Evolutionary conservation across 805 yeast genomes (phyloP).

Genomic region (Scheffersomyces stipitis): DNA sequence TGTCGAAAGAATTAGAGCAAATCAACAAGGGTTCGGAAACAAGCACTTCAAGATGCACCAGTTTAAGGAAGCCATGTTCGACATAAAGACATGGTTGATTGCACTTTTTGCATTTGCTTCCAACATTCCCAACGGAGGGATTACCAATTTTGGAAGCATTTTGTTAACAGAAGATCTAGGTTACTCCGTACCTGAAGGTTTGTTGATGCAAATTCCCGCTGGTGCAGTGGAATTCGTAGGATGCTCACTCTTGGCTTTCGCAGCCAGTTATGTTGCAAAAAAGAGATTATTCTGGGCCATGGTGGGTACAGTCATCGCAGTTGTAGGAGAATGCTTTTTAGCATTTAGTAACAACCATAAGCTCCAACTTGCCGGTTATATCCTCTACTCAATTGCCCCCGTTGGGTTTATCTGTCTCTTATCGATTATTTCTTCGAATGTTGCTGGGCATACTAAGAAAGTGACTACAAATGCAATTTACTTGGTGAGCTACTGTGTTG

Average conservation of each 20-base stretch:
- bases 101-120: constrained; percentile 22
- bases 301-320: constrained; percentile 15
- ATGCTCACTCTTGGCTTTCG: constrained; percentile 27
- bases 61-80: constrained; percentile 33
- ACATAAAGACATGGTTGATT: constrained; percentile 36
- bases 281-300: constrained; percentile 29
- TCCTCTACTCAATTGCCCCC: constrained; percentile 32
- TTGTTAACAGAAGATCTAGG: constrained; percentile 25
- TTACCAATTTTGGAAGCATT: constrained; percentile 36
- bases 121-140: constrained; percentile 40
- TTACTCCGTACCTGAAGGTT: constrained; percentile 28
- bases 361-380: constrained; percentile 25
- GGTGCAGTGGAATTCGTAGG: constrained; percentile 50
- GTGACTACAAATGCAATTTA: constrained; percentile 44
- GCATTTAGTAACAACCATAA: constrained; percentile 37
- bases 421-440: constrained; percentile 45
- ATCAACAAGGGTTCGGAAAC: constrained; percentile 46
- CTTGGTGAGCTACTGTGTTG: constrained; percentile 52
- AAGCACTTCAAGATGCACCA: constrained; percentile 37
- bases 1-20: constrained; percentile 50
- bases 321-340: constrained; percentile 35
- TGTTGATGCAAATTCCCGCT: constrained; percentile 45
- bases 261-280: constrained; percentile 19
- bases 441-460: constrained; percentile 60
- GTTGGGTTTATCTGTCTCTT: constrained; percentile 27